phyloP scores from a whole-genome alignment of 2,329 filamentous ascomycete species.

The Xylariaceae sp. region DNA sequence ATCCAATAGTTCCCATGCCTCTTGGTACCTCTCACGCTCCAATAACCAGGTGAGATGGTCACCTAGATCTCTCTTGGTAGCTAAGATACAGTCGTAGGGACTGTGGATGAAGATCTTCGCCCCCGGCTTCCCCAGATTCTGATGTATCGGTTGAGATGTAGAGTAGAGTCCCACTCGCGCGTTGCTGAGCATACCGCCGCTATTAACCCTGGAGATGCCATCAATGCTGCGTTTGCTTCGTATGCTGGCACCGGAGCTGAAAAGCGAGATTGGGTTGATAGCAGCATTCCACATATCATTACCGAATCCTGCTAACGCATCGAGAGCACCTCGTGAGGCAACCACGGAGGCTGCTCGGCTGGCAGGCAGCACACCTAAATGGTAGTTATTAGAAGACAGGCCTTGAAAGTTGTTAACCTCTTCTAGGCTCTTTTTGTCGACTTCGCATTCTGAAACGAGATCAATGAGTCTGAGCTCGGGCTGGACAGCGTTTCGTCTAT shows the following conservation, averaged over 20 bases:
- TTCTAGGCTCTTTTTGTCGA: slow-evolving; percentile 77
- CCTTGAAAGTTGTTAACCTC: slow-evolving; percentile 79
- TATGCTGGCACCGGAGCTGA: slow-evolving; percentile 80
- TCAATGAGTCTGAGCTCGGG: slow-evolving; percentile 91
- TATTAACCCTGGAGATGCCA: slow-evolving; percentile 47
- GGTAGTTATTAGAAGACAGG: slow-evolving; percentile 84
- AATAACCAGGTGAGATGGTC: slow-evolving; percentile 86
- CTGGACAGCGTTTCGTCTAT: slow-evolving; percentile 72
- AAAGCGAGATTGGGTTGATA: slow-evolving; percentile 78
- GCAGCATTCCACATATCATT: slow-evolving; percentile 87
- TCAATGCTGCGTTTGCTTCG: slow-evolving; percentile 57
- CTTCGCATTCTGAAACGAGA: slow-evolving; percentile 75
- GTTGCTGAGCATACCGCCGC: slow-evolving; percentile 37
- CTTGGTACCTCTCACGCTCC: slow-evolving; percentile 72
- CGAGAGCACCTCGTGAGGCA: slow-evolving; percentile 65
- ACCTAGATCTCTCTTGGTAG: slow-evolving; percentile 76
- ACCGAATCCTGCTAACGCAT: slow-evolving; percentile 65
- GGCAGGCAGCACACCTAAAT: slow-evolving; percentile 77
- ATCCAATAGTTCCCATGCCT: slow-evolving; percentile 85
- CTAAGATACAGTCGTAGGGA: slow-evolving; percentile 92
- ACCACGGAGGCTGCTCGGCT: slow-evolving; percentile 59
- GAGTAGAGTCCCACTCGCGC: slow-evolving; percentile 28
- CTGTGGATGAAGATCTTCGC: slow-evolving; percentile 87
- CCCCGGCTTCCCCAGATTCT: slow-evolving; percentile 51
- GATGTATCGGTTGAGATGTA: slow-evolving; percentile 40